Evolutionary conservation across 1,284 basidiomycete species (phyloP).

Genomic region (Apiotrichum akiyoshidainum): DNA sequence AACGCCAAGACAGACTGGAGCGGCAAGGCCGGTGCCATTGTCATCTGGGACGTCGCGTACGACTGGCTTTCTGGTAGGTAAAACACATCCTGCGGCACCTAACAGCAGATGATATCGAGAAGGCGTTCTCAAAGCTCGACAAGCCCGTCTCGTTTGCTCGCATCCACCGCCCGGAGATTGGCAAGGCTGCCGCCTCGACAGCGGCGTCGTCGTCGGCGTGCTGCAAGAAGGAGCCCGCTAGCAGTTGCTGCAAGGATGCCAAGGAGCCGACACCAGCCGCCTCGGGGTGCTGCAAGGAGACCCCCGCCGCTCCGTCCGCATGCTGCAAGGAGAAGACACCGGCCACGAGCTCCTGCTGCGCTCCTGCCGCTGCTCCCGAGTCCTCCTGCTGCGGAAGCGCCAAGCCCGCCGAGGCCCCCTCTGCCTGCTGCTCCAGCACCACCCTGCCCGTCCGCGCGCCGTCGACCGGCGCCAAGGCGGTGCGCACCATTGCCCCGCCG

Average conservation of each 20-base stretch:
- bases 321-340: background rate
- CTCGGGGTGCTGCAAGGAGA: background rate
- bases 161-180: constrained; percentile 25
- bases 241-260: background rate
- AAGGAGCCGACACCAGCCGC: background rate
- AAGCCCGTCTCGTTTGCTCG: constrained; percentile 35
- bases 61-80: constrained; percentile 63
- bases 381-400: background rate
- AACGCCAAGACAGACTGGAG: constrained; percentile 24
- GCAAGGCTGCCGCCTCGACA: constrained; percentile 3
- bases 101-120: constrained; percentile 27
- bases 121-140: constrained; percentile 20
- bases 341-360: background rate
- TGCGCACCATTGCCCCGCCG: constrained; percentile 43
- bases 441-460: background rate
- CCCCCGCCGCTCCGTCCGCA: background rate
- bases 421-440: constrained; percentile 2
- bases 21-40: constrained; percentile 52
- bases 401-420: background rate
- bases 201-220: background rate
- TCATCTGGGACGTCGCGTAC: constrained; percentile 79
- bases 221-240: background rate
- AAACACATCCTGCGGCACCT: too few relatives aligned
- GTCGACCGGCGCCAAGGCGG: constrained; percentile 27
- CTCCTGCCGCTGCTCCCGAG: background rate